These are phyloP conservation scores for Penicillium sp. DNA, from an alignment of 2,329 filamentous ascomycete genomes.

Conservation along the genomic window DNA sequence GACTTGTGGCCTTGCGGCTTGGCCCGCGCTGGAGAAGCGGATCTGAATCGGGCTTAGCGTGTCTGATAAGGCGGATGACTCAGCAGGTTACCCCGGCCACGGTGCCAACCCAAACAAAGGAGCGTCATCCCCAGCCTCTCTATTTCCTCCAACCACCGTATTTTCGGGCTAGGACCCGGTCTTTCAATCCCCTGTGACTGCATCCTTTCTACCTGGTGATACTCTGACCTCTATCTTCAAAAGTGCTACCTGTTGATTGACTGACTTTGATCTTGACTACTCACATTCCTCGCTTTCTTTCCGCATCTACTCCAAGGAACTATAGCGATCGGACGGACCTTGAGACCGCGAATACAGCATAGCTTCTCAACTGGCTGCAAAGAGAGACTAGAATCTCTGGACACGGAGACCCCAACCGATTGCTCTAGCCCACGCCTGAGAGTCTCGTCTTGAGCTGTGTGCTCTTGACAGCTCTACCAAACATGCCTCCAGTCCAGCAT, in stretches of 20 bases:
- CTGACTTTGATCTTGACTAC: conserved; percentile 18
- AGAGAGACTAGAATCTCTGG: background rate
- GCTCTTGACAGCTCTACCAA: conserved; percentile 39
- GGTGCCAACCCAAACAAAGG: conserved; percentile 29
- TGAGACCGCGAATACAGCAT: background rate
- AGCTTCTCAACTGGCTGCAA: background rate
- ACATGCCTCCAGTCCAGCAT: conserved; percentile 38
- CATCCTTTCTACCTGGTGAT: background rate
- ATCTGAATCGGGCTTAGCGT: conserved; percentile 3
- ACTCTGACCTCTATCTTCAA: background rate
- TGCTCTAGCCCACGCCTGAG: conserved; percentile 13
- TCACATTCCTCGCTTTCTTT: background rate
- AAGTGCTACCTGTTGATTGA: background rate
- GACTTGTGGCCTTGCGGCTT: too few species aligned
- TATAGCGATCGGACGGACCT: background rate
- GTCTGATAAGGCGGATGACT: conserved; percentile 31
- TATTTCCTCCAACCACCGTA: conserved; percentile 43
- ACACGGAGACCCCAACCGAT: background rate
- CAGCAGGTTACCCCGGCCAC: conserved; percentile 36
- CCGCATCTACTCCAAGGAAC: background rate
- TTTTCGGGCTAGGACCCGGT: conserved; percentile 30
- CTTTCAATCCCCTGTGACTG: conserved; percentile 20
- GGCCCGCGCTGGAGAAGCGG: background rate
- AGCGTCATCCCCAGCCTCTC: conserved; percentile 42
- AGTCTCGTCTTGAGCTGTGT: conserved; percentile 40